phyloP scores from a whole-genome alignment of 768 basidiomycete species.

The Lyophyllum decastes region DNA sequence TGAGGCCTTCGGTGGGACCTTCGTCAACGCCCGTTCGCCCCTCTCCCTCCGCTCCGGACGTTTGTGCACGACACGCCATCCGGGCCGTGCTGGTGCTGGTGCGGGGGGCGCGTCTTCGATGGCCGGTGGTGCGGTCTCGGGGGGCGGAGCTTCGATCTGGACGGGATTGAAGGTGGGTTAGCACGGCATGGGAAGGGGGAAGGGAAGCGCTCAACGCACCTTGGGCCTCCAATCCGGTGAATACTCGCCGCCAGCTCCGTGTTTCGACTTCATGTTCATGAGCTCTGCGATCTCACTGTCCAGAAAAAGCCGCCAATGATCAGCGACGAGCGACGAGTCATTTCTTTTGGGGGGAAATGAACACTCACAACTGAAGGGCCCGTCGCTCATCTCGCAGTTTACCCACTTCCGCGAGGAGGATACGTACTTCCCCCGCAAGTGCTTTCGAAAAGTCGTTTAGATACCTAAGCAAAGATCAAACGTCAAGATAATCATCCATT shows the following conservation, averaged over 20 bases:
- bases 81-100: constrained; percentile 55
- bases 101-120: constrained; percentile 44
- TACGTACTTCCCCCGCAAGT: constrained; percentile 76
- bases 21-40: constrained; percentile 34
- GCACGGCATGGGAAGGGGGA: neutral
- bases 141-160: constrained; percentile 26
- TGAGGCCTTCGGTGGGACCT: constrained; percentile 41
- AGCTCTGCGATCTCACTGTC: constrained; percentile 81
- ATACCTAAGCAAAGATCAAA: constrained; percentile 40
- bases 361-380: constrained; percentile 72
- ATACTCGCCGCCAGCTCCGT: constrained; percentile 79
- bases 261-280: constrained; percentile 82
- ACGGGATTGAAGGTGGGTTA: no score
- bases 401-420: constrained; percentile 78
- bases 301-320: no score
- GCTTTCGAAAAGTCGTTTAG: constrained; percentile 86
- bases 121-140: constrained; percentile 33
- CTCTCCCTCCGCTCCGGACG: constrained; percentile 49
- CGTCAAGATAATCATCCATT: neutral
- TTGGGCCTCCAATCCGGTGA: constrained; percentile 72
- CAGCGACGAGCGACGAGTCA: no score
- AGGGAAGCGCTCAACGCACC: constrained; percentile 32
- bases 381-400: constrained; percentile 77
- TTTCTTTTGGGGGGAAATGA: neutral
- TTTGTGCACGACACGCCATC: constrained; percentile 75